Evolutionary conservation across 495 filamentous ascomycete genomes (phyloP).

Genomic region (Stereocaulon alpinum): DNA sequence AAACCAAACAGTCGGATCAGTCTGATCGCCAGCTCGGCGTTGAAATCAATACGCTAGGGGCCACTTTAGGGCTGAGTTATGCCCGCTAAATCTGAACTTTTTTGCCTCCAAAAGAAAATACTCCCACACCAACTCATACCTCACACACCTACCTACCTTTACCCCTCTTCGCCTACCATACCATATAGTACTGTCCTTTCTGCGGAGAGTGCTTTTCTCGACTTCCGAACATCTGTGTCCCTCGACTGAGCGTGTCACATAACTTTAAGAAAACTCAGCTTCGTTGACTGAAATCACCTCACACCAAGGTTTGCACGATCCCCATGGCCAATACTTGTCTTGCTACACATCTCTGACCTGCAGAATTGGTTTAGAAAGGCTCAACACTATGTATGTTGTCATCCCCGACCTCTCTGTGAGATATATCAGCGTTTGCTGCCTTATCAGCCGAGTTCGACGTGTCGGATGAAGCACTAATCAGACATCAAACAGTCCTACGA

Average conservation of each 20-base stretch:
- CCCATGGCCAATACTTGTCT: not conserved
- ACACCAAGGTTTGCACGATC: not conserved
- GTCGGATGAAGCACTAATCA: not conserved
- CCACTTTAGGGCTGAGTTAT: not conserved
- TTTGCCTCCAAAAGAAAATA: conserved; percentile 8
- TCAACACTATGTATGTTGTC: not conserved
- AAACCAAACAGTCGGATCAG: too few relatives aligned
- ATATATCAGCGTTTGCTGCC: not conserved
- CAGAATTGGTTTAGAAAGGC: not conserved
- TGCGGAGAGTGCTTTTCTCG: conserved; percentile 11
- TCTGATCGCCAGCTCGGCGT: too few relatives aligned
- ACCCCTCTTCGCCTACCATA: not conserved
- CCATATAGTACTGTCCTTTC: conserved; percentile 11
- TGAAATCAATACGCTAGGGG: not conserved
- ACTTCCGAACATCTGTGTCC: not conserved
- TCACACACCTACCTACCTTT: not conserved
- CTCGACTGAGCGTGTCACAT: not conserved
- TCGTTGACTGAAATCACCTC: not conserved
- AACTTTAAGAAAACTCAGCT: conserved; percentile 1
- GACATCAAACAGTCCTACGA: not conserved
- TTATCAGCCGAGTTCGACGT: conserved; percentile 8
- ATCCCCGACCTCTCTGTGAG: not conserved
- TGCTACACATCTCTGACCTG: not conserved
- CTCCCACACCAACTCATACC: not conserved
- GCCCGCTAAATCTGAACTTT: conserved; percentile 11